phyloP scores from a whole-genome alignment of 306 rosid species.

The Luffa acutangula region DNA sequence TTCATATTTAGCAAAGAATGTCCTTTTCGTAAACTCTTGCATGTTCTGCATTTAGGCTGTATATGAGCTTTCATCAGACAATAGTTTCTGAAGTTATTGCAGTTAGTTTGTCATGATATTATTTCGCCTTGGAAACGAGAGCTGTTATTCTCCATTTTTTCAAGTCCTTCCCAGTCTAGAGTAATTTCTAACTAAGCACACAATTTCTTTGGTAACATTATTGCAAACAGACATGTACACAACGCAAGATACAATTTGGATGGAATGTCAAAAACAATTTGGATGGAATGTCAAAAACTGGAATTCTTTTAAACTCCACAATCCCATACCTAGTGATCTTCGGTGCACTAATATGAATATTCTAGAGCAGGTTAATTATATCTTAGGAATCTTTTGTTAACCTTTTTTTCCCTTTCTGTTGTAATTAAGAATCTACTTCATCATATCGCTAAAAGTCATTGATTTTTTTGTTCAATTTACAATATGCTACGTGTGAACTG shows the following conservation, averaged over 20 bases:
- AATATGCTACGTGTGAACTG: not conserved
- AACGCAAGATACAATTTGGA: not conserved
- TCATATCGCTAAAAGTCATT: not conserved
- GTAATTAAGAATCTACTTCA: not conserved
- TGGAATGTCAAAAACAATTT: not conserved
- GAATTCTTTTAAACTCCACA: not conserved
- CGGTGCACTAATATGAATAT: not conserved
- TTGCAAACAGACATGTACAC: not conserved
- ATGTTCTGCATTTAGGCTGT: not conserved
- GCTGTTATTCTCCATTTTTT: not conserved
- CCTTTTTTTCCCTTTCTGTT: not conserved
- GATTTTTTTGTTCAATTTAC: not conserved
- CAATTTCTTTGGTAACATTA: not conserved
- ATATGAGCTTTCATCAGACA: not conserved
- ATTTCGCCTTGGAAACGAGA: not conserved
- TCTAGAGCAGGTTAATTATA: not conserved
- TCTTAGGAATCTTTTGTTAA: not conserved
- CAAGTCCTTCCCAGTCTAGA: not conserved
- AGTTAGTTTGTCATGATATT: not conserved
- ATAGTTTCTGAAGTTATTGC: not conserved
- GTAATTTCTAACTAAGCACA: not conserved
- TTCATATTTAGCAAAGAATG: not conserved
- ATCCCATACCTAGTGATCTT: not conserved
- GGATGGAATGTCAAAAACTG: not conserved
- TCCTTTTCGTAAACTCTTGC: not conserved